A percentile compares a stretch with the other conserved stretches of the same genome.
Conservation (phyloP, 2,329 filamentous ascomycete genomes). For the Neurospora sp. region DNA sequence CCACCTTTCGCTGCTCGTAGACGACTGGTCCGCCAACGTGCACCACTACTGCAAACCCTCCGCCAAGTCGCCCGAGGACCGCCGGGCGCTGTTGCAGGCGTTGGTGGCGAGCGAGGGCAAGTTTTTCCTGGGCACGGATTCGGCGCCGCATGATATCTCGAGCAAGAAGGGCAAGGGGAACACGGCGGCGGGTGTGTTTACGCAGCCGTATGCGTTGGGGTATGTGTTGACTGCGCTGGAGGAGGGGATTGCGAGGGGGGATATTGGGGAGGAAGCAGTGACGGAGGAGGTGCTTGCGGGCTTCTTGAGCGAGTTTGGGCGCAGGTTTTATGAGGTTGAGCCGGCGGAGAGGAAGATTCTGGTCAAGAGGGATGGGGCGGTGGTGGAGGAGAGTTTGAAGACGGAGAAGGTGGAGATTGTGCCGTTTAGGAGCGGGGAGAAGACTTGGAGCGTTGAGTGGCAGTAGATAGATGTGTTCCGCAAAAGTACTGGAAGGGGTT, state of each 20-base stretch:
- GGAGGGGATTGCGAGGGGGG: conserved; percentile 45
- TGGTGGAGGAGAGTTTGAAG: conserved; percentile 43
- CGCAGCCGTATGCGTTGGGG: conserved; percentile 56
- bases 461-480: conserved; percentile 17
- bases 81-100: conserved; percentile 60
- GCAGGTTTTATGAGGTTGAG: conserved; percentile 45
- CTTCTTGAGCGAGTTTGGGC: conserved; percentile 43
- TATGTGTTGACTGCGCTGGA: conserved; percentile 46
- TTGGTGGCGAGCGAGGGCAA: conserved; percentile 48
- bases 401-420: conserved; percentile 52
- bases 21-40: conserved; percentile 54
- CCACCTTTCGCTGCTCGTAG: conserved; percentile 64
- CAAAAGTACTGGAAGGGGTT: background rate
- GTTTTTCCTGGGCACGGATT: conserved; percentile 67
- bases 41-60: conserved; percentile 73
- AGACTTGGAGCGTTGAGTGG: conserved; percentile 46
- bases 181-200: conserved; percentile 68
- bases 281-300: conserved; percentile 43
- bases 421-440: conserved; percentile 53
- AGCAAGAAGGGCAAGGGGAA: conserved; percentile 48
- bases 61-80: conserved; percentile 60
- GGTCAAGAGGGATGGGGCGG: conserved; percentile 44
- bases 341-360: conserved; percentile 44
- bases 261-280: conserved; percentile 39
- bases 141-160: conserved; percentile 52